Evolutionary conservation across 192 early-diverging fungal species (phyloP).

Genomic region (Podila epigama): DNA sequence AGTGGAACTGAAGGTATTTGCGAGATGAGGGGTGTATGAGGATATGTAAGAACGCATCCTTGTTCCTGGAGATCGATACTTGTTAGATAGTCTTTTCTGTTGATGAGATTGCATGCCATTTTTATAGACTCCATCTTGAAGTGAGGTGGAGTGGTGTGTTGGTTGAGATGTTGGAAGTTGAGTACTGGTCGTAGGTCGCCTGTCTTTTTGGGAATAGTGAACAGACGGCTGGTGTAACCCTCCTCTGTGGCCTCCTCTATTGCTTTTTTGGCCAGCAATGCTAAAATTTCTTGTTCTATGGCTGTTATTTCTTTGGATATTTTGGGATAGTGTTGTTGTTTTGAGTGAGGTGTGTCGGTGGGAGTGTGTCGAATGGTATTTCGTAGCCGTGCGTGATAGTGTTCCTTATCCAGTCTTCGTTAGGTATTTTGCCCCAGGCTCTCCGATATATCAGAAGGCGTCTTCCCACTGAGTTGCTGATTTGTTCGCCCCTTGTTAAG

Average conservation of each 20-base stretch:
- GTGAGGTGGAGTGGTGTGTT: background rate
- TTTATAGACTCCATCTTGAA: constrained; percentile 22
- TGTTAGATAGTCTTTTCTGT: constrained; percentile 14
- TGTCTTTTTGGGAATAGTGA: constrained; percentile 15
- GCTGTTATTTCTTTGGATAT: background rate
- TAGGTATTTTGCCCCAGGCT: background rate
- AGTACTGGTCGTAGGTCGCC: constrained; percentile 11
- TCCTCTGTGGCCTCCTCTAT: background rate
- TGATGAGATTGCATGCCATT: constrained; percentile 10
- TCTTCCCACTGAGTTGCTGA: background rate
- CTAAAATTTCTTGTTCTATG: background rate
- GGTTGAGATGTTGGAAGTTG: constrained; percentile 7
- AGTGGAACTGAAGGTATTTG: constrained; percentile 21
- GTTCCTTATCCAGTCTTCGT: background rate
- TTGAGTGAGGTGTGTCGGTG: background rate
- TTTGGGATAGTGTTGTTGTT: background rate
- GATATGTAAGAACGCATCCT: constrained; percentile 45
- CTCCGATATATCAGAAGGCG: background rate
- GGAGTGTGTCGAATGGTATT: background rate
- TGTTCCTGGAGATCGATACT: constrained; percentile 16
- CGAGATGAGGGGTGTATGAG: constrained; percentile 4
- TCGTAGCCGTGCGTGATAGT: background rate
- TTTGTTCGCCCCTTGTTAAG: constrained; percentile 1
- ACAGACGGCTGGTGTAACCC: background rate
- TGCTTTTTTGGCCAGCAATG: background rate